Evolutionary conservation across 768 basidiomycete species (phyloP).

Genomic region (Boletus coccyginus): DNA sequence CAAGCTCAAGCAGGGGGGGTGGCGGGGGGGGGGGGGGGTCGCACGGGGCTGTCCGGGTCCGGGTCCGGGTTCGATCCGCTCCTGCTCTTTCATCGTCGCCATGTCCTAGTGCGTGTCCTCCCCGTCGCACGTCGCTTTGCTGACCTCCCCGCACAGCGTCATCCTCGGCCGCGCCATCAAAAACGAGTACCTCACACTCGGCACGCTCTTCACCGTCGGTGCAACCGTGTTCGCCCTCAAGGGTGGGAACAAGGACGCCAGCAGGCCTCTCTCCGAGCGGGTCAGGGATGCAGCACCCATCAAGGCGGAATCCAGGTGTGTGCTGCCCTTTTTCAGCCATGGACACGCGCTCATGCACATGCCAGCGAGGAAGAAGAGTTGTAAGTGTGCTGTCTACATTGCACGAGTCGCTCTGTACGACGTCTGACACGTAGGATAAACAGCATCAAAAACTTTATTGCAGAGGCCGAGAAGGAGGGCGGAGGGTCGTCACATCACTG

Average conservation of each 20-base stretch:
- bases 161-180: constrained; percentile 79
- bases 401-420: constrained; percentile 25
- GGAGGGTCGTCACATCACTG: constrained; percentile 37
- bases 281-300: constrained; percentile 65
- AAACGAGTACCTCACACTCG: constrained; percentile 77
- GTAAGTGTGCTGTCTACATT: constrained; percentile 44
- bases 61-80: not conserved
- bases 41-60: constrained; percentile 15
- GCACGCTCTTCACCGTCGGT: constrained; percentile 59
- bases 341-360: constrained; percentile 5
- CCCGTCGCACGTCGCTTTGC: not conserved
- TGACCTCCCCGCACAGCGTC: constrained; percentile 42
- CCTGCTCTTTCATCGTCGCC: constrained; percentile 14
- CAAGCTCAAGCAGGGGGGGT: constrained; percentile 9
- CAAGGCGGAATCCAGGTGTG: constrained; percentile 67
- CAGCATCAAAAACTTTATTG: constrained; percentile 79
- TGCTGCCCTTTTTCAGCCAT: constrained; percentile 10
- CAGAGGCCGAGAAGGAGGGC: constrained; percentile 78
- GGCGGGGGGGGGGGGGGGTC: constrained; percentile 25
- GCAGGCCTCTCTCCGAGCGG: constrained; percentile 47
- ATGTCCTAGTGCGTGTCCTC: constrained; percentile 42
- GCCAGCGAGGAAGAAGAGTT: constrained; percentile 81
- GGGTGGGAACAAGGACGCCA: constrained; percentile 52
- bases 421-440: constrained; percentile 46
- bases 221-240: constrained; percentile 51